Conservation (phyloP, 352 stramenopile genomes). For the Pythium pyrilobum region DNA sequence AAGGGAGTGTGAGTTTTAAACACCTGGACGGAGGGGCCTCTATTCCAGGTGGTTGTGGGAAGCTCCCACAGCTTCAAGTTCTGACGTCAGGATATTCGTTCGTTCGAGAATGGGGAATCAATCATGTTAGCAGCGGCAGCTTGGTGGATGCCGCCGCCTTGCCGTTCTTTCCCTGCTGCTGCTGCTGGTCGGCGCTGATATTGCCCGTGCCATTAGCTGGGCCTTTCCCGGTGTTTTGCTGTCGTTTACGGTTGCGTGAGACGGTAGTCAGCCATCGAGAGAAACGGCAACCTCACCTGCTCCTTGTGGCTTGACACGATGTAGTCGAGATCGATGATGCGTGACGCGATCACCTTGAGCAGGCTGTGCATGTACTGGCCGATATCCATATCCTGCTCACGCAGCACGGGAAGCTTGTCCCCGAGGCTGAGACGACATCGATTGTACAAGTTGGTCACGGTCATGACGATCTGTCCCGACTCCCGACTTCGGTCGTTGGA, state of each 20-base stretch:
- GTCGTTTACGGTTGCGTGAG: neutral
- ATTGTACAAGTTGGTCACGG: slow-evolving; percentile 90
- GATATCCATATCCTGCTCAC: slow-evolving; percentile 71
- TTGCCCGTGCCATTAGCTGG: neutral
- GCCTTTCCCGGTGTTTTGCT: neutral
- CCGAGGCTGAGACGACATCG: slow-evolving; percentile 70
- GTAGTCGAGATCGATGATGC: slow-evolving; percentile 85
- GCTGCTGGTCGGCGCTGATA: neutral
- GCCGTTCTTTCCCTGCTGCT: neutral
- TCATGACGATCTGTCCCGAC: slow-evolving; percentile 87
- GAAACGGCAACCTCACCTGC: slow-evolving; percentile 28
- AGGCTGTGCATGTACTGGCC: slow-evolving; percentile 70
- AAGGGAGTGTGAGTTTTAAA: slow-evolving; percentile 5
- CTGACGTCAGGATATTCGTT: neutral
- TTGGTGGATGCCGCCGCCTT: slow-evolving; percentile 9
- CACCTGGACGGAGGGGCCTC: neutral
- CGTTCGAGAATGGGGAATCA: neutral
- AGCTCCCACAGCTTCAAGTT: slow-evolving; percentile 8
- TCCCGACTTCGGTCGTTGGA: slow-evolving; percentile 83
- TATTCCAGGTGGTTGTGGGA: neutral
- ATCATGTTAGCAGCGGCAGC: slow-evolving; percentile 16
- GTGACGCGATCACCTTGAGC: slow-evolving; percentile 69
- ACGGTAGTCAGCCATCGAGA: neutral
- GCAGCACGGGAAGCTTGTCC: slow-evolving; percentile 64
- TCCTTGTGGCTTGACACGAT: slow-evolving; percentile 71